These are phyloP conservation scores for Aspergillus latus DNA, from an alignment of 2,329 filamentous ascomycete genomes.

Conservation along the genomic window DNA sequence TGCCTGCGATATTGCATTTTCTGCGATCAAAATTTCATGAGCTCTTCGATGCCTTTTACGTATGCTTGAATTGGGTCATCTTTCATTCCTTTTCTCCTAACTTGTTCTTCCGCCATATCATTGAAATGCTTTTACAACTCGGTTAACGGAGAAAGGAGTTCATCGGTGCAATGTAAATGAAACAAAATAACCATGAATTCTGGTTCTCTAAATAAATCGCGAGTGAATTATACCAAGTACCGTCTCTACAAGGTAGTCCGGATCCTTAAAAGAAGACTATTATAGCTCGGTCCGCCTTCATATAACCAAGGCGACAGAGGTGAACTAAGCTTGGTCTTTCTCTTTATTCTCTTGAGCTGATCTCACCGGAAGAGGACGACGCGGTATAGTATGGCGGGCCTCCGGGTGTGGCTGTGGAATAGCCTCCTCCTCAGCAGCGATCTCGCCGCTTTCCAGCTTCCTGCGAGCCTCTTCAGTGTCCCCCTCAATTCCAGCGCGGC, in stretches of 20 bases:
- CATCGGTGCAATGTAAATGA: background rate
- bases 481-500: constrained; percentile 26
- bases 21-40: constrained; percentile 2
- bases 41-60: background rate
- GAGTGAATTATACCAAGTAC: background rate
- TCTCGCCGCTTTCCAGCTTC: constrained; percentile 18
- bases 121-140: background rate
- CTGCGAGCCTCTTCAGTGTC: constrained; percentile 15
- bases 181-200: background rate
- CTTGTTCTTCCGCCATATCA: background rate
- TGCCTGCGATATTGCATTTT: background rate
- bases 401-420: constrained; percentile 33
- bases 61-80: background rate
- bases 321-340: background rate
- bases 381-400: constrained; percentile 18
- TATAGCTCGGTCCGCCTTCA: background rate
- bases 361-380: constrained; percentile 5
- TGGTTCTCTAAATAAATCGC: background rate
- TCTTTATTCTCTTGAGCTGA: background rate
- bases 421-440: constrained; percentile 21
- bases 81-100: background rate
- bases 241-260: no score
- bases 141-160: constrained; percentile 6
- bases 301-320: background rate
- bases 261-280: no score